These are phyloP conservation scores for Centella asiatica DNA, from an alignment of 129 eudicot genomes.

Conservation along the genomic window DNA sequence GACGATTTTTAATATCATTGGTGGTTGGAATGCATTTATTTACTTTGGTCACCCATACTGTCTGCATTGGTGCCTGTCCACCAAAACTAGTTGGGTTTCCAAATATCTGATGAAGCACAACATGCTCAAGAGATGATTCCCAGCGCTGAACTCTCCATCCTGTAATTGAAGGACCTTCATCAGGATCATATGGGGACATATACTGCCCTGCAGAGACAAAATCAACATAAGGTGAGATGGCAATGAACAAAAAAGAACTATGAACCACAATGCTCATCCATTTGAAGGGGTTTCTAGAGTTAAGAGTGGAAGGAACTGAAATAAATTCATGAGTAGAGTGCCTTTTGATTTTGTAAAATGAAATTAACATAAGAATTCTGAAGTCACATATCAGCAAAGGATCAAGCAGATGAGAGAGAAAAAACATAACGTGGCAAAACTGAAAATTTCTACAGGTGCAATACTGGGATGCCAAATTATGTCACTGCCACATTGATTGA, in stretches of 20 bases:
- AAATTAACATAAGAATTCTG: too few species aligned
- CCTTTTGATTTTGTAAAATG: too few species aligned
- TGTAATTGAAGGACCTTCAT: conserved; percentile 94
- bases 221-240: neutral
- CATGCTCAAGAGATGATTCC: conserved; percentile 91
- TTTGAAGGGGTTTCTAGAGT: too few species aligned
- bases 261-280: too few species aligned
- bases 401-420: too few species aligned
- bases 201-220: conserved; percentile 67
- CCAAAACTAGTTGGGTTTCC: conserved; percentile 84
- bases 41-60: conserved; percentile 93
- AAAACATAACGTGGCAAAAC: too few species aligned
- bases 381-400: too few species aligned
- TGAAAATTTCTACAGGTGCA: too few species aligned
- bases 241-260: neutral
- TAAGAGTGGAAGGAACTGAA: too few species aligned
- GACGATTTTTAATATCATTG: conserved; percentile 46
- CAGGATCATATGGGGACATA: conserved; percentile 99
- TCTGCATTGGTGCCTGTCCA: conserved; percentile 93
- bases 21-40: conserved; percentile 86
- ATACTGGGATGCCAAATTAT: too few species aligned
- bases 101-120: conserved; percentile 92
- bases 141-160: conserved; percentile 99
- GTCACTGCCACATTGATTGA: too few species aligned
- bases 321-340: too few species aligned